Evolutionary conservation across 495 filamentous ascomycete genomes (phyloP).

Genomic region (Aspergillus panamensis): DNA sequence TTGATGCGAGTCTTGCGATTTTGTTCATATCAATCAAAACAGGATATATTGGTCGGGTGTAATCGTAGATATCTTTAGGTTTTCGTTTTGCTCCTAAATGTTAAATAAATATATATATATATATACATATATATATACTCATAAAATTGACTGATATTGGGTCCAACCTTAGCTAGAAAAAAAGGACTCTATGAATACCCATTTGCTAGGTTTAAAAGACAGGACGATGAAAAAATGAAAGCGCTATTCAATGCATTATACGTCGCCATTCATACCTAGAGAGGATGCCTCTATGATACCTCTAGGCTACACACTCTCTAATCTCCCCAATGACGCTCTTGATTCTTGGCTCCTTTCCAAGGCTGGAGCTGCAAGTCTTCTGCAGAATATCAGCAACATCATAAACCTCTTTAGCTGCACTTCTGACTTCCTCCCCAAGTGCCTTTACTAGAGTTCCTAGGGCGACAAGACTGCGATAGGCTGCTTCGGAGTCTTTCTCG

Average conservation of each 20-base stretch:
- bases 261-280: neutral
- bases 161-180: neutral
- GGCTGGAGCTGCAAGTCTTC: conserved; percentile 32
- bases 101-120: neutral
- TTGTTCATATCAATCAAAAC: no score
- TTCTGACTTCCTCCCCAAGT: conserved; percentile 45
- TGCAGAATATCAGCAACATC: conserved; percentile 37
- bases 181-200: neutral
- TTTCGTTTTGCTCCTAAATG: neutral
- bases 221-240: neutral
- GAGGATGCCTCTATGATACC: conserved; percentile 3
- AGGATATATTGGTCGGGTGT: neutral
- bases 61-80: neutral
- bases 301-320: conserved; percentile 27
- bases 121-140: neutral
- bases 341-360: conserved; percentile 48
- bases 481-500: conserved; percentile 73
- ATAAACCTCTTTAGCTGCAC: conserved; percentile 49
- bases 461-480: conserved; percentile 80
- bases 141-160: neutral
- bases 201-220: neutral
- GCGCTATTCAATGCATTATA: neutral
- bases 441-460: conserved; percentile 64
- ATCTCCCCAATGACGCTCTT: conserved; percentile 50
- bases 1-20: neutral